Conservation (phyloP, 805 yeast species). For the Starmerella floris region DNA sequence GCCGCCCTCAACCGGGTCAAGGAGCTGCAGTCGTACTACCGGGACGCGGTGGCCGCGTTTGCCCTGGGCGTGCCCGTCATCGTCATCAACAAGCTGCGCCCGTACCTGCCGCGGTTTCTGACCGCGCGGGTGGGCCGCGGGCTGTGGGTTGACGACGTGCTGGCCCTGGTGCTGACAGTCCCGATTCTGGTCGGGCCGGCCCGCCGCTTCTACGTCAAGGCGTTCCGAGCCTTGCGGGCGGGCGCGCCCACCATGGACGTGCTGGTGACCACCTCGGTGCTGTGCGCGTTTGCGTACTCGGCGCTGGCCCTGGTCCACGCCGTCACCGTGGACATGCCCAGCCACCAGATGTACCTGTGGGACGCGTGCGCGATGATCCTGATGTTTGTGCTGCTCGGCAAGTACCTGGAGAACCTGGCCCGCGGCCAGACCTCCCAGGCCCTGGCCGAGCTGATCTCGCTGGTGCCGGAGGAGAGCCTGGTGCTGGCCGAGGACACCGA, state of each 20-base stretch:
- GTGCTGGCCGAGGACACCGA: constrained; percentile 25
- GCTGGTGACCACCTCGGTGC: constrained; percentile 67
- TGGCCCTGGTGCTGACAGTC: constrained; percentile 45
- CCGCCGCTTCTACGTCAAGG: constrained; percentile 46
- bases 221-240: constrained; percentile 52
- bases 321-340: constrained; percentile 25
- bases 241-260: constrained; percentile 86
- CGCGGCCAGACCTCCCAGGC: constrained; percentile 90
- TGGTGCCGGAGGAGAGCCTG: constrained; percentile 68
- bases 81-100: constrained; percentile 33
- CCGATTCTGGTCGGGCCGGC: constrained; percentile 62
- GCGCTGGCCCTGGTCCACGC: constrained; percentile 42
- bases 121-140: constrained; percentile 42
- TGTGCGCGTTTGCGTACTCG: constrained; percentile 66
- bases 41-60: constrained; percentile 40
- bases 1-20: constrained; percentile 51
- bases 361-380: constrained; percentile 81
- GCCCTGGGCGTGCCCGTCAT: constrained; percentile 49
- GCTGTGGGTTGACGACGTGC: constrained; percentile 45
- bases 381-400: constrained; percentile 74
- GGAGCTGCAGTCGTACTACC: constrained; percentile 62
- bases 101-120: constrained; percentile 26
- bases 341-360: constrained; percentile 36
- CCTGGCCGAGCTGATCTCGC: constrained; percentile 59
- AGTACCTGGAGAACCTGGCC: constrained; percentile 81